These are phyloP conservation scores for Penicillium sclerotigenum DNA, from an alignment of 2,329 filamentous ascomycete genomes.

Conservation along the genomic window DNA sequence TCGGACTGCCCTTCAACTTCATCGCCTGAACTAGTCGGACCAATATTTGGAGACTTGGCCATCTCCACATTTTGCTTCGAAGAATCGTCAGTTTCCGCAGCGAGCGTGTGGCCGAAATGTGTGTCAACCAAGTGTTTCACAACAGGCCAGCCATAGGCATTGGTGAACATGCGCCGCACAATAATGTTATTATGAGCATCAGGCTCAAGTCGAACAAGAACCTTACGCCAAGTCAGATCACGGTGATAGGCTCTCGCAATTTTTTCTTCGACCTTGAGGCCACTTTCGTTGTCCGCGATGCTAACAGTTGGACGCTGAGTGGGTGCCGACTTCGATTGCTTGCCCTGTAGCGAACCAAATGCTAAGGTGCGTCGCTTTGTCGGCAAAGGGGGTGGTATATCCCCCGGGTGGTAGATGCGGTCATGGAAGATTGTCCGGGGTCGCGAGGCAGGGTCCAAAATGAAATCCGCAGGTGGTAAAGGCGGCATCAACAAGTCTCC, in stretches of 20 bases:
- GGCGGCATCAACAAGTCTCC: slow-evolving; percentile 90
- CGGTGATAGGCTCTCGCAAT: slow-evolving; percentile 94
- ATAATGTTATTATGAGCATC: slow-evolving; percentile 99
- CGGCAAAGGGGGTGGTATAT: slow-evolving; percentile 77
- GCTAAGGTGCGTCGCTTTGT: slow-evolving; percentile 43
- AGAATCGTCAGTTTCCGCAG: slow-evolving; percentile 64
- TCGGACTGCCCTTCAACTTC: slow-evolving; percentile 54
- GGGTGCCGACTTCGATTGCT: slow-evolving; percentile 14
- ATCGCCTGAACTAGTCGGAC: slow-evolving; percentile 60
- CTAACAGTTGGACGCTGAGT: slow-evolving; percentile 13
- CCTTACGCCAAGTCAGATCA: slow-evolving; percentile 91
- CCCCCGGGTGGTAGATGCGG: slow-evolving; percentile 85
- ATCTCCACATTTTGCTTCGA: slow-evolving; percentile 66
- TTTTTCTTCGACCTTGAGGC: slow-evolving; percentile 93
- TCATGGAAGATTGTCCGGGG: slow-evolving; percentile 95
- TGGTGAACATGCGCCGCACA: slow-evolving; percentile 92
- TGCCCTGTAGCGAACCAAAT: slow-evolving; percentile 23
- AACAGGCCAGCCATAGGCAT: slow-evolving; percentile 97
- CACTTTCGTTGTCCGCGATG: slow-evolving; percentile 26
- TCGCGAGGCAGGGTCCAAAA: slow-evolving; percentile 77
- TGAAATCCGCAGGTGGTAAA: slow-evolving; percentile 73
- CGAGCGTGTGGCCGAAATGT: slow-evolving; percentile 77
- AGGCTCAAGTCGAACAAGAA: slow-evolving; percentile 89
- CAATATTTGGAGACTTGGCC: slow-evolving; percentile 58
- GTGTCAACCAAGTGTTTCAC: slow-evolving; percentile 91